Conservation (phyloP, 176 grass and related monocot genomes). For the Triticum monococcum region DNA sequence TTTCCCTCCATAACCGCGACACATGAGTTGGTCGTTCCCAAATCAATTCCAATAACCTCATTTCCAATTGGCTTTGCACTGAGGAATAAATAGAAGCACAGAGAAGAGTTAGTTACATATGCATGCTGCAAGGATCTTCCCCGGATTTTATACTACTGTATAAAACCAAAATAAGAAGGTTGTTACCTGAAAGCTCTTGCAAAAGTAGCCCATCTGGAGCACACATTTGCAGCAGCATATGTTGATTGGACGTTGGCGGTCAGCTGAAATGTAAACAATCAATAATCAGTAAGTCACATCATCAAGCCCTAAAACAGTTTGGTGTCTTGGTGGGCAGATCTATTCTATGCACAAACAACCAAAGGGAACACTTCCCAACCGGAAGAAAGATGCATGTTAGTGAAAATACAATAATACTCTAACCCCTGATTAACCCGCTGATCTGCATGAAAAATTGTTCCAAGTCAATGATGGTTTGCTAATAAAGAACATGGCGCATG, state of each 20-base stretch:
- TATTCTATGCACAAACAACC: not conserved
- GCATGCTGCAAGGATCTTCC: not conserved
- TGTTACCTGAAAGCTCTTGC: constrained; percentile 40
- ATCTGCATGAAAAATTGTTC: not conserved
- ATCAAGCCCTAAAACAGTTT: not conserved
- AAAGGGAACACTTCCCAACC: not conserved
- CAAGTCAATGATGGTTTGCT: not conserved
- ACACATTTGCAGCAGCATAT: not conserved
- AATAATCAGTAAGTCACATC: not conserved
- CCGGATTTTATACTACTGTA: not conserved
- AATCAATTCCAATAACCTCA: constrained; percentile 54
- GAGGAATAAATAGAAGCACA: not conserved
- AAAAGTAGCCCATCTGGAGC: constrained; percentile 29
- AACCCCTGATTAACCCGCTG: not conserved
- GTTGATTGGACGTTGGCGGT: constrained; percentile 29
- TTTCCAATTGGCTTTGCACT: constrained; percentile 37
- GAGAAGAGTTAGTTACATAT: not conserved
- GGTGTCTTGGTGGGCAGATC: not conserved
- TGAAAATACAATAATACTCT: too few relatives aligned
- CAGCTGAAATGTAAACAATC: constrained; percentile 21
- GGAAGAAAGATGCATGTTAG: not conserved
- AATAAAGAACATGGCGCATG: not conserved
- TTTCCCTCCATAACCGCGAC: constrained; percentile 53
- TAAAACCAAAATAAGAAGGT: not conserved
- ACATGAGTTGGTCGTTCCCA: constrained; percentile 51